Evolutionary conservation across 345 rosid genomes (phyloP).

Genomic region (Atalantia buxifolia): DNA sequence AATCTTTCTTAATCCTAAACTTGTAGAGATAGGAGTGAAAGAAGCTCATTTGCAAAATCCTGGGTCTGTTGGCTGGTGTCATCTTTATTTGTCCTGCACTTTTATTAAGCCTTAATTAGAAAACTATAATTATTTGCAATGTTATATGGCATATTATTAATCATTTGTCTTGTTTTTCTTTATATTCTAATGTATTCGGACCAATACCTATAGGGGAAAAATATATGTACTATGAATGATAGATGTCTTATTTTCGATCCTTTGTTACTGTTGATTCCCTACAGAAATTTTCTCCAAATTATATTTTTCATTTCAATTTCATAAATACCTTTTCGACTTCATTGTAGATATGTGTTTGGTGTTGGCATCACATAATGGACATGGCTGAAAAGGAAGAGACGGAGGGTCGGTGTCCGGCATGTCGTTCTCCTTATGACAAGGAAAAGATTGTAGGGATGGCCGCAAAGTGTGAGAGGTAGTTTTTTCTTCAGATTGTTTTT

Average conservation of each 20-base stretch:
- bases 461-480: slow-evolving; percentile 67
- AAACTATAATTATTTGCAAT: neutral
- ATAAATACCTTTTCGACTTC: neutral
- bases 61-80: neutral
- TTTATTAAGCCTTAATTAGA: neutral
- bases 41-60: neutral
- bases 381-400: slow-evolving; percentile 92
- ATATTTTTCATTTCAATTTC: neutral
- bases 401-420: slow-evolving; percentile 95
- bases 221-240: neutral
- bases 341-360: slow-evolving; percentile 89
- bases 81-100: neutral
- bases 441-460: slow-evolving; percentile 89
- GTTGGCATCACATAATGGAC: slow-evolving; percentile 94
- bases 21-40: neutral
- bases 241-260: neutral
- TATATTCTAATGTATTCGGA: neutral
- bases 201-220: neutral
- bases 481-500: neutral
- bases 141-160: neutral
- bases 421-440: slow-evolving; percentile 84
- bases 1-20: neutral
- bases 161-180: neutral
- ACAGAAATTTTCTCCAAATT: neutral
- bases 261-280: neutral